Base-by-base conservation (phyloP, 1,284 basidiomycete species). In the Cryptococcus jaspeensis region DNA sequence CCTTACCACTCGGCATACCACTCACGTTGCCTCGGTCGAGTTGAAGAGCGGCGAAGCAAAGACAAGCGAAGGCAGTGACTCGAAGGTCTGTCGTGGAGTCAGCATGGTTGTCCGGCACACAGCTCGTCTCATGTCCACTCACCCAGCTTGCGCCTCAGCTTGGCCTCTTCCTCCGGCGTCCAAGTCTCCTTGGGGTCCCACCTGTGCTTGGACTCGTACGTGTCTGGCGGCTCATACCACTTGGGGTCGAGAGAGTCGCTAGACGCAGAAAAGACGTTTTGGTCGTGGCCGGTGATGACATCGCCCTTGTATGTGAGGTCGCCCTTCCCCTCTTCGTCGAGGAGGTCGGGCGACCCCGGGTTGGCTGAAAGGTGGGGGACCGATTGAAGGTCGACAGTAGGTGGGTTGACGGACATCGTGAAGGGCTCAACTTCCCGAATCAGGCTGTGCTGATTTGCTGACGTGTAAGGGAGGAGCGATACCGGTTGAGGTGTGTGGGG, bases 171-270 rank as follows among this genome's bases (percentile, higher is more conserved):
- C 25, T 72, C 65, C 7, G 62, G 44, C 0, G 77, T 79, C 78
- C 78, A 79, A 0, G 64, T 67, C 3, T 73, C 69, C 1, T 52
- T 50, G 0, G 73, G 72, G 61, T 79, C 78, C 63, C 75, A 78
- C 13, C 70, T 61, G 46, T 74, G 68, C 50, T 67, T 69, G 39
- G 64, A 69, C 61, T 77, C 76, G 52, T 68, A 78, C 3, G 48
- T 41, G 50, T 70, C 65, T 18, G 69, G 66, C 0, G 75, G 74
- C 47, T 63, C 65, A 39, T 70, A 70, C 40, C 50, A 66, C 38
- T 57, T 57, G n/a, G 50, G 32, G 25, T 57, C 49, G 37, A 57
- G 22, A 3, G 44, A 37, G 36, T 43, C 40, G 12, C n/a, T 25
- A 23, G 47, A 56, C 28, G 35, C n/a, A n/a, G n/a, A n/a, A n/a